Conservation (phyloP, 139 green algal genomes). For the Chlamydomonas urium region DNA sequence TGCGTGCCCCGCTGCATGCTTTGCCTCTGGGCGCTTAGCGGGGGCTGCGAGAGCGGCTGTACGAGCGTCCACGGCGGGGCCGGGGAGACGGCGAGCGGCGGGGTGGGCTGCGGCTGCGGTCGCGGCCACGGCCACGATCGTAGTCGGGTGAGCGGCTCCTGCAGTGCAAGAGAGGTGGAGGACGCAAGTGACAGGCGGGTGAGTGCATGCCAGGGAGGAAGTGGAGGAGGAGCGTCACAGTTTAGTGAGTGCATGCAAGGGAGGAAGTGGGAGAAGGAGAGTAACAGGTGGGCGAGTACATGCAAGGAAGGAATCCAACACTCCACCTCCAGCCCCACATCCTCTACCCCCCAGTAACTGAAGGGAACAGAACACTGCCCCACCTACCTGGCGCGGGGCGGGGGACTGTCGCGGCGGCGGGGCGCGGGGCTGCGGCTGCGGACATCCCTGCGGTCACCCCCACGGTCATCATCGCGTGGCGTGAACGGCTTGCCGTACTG, state of each 20-base stretch:
- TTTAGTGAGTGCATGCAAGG: neutral
- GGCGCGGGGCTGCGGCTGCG: slow-evolving; percentile 1
- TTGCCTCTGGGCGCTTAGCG: no score
- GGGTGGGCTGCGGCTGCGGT: neutral
- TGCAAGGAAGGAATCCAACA: neutral
- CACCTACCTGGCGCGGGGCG: neutral
- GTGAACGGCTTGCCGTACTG: slow-evolving; percentile 45
- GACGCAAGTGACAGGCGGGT: neutral
- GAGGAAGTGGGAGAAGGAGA: neutral
- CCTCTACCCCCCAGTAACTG: neutral
- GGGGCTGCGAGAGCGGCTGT: slow-evolving; percentile 2
- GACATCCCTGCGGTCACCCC: neutral
- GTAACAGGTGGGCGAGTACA: neutral
- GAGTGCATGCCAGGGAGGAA: neutral
- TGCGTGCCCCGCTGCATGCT: no score
- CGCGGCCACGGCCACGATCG: neutral
- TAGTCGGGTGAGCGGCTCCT: slow-evolving; percentile 12
- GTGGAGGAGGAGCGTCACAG: neutral
- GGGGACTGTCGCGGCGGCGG: neutral
- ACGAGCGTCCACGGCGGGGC: neutral
- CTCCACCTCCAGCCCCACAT: neutral
- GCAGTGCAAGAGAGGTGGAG: neutral
- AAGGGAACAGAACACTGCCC: neutral
- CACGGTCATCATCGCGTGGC: neutral
- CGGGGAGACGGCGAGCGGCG: slow-evolving; percentile 4